Evolutionary conservation across 805 yeast genomes (phyloP), one percentile per base, ranked within the genome.

Genomic region (Suhomyces pyralidae): DNA sequence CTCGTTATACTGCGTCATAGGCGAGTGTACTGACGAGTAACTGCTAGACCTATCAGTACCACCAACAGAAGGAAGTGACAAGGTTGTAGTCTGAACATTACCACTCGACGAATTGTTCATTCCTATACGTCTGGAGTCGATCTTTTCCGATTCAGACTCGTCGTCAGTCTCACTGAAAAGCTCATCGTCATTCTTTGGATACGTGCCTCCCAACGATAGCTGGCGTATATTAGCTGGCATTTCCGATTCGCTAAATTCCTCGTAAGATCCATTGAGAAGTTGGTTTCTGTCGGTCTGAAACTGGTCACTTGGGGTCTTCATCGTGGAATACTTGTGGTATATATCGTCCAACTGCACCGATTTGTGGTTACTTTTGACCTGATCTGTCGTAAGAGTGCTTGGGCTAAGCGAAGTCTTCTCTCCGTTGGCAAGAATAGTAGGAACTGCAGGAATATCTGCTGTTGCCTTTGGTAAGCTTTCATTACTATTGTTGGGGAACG

Each of bases 271-370:
- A 53, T 73, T 72, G 52, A 74, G 64, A 14, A 72, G 50, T 50
- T 66, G 58, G 58, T 69, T 71, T 49, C 78, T 62, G 51, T 73
- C 62, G 12, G 55, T 56, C 51, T 68, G 64, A 59, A 72, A 74
- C 53, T 67, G 69, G 58, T 73, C 78, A 7, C 76, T 68, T 2
- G 80, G 80, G 7, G 74, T 58, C 48, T 69, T 63, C 44, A 75
- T 69, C 5, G 64, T 69, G 14, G 71, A 66, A 57, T 75, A 75
- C 53, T 75, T 75, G 43, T 73, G 77, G 57, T 75, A 75, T 25
- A 75, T 75, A 49, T 75, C 79, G 1, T 70, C 71, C 52, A 75
- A 63, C 58, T 72, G 76, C n/a, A 73, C 64, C 1, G 76, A 71
- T 47, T 61, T 61, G 58, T 71, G 77, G 43, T 60, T 61, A 26